A percentile compares a stretch with the other conserved stretches of the same genome.
phyloP scores from a whole-genome alignment of 1,139 yeast genomes.

The Hanseniaspora uvarum region DNA sequence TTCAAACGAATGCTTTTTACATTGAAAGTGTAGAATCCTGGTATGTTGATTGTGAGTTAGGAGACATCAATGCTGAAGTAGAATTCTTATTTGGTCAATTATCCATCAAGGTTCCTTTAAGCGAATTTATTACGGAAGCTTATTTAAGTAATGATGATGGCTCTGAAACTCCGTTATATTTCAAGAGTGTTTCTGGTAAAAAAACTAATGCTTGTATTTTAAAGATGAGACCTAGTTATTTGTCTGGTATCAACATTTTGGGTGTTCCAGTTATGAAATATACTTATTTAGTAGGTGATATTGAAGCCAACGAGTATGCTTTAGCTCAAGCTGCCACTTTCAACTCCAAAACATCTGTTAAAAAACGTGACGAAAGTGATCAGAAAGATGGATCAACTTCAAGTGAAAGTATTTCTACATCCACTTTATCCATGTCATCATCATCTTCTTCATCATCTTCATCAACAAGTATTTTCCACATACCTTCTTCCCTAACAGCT shows the following conservation, averaged over 20 bases:
- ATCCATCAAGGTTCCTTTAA: constrained; percentile 44
- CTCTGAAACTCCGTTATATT: constrained; percentile 19
- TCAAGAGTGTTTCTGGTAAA: constrained; percentile 3
- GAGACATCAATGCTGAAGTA: constrained; percentile 44
- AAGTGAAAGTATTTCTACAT: background rate
- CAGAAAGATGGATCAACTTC: constrained; percentile 1
- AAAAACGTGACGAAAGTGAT: constrained; percentile 11
- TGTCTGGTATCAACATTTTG: constrained; percentile 45
- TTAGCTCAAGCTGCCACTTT: constrained; percentile 38
- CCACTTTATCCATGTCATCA: background rate
- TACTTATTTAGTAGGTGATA: constrained; percentile 57
- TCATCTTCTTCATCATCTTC: background rate
- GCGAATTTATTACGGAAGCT: constrained; percentile 41
- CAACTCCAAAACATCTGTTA: constrained; percentile 15
- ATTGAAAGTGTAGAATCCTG: constrained; percentile 43
- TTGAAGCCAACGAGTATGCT: constrained; percentile 49
- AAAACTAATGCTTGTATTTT: constrained; percentile 45
- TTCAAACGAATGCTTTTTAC: constrained; percentile 65
- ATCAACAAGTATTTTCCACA: background rate
- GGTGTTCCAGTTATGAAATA: constrained; percentile 54
- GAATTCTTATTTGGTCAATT: constrained; percentile 48
- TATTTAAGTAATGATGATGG: constrained; percentile 23
- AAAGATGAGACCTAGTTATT: constrained; percentile 43
- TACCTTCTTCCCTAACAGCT: background rate
- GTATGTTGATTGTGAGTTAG: constrained; percentile 55